These are phyloP conservation scores for Aciculosporium take DNA, from an alignment of 2,329 filamentous ascomycete genomes.

Conservation along the genomic window DNA sequence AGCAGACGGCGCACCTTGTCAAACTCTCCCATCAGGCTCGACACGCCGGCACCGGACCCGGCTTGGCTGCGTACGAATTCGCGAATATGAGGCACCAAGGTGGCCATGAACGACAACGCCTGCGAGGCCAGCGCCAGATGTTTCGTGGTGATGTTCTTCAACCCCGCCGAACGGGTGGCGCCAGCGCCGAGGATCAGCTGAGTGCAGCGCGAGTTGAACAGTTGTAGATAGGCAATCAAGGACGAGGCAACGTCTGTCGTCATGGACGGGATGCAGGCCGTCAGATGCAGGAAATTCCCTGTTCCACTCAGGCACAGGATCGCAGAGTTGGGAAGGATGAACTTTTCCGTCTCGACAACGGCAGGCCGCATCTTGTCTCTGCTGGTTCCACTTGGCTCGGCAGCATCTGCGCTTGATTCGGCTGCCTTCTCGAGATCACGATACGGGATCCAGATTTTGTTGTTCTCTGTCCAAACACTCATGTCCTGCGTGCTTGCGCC, in stretches of 20 bases:
- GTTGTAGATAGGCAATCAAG: constrained; percentile 72
- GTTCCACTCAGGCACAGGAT: constrained; percentile 69
- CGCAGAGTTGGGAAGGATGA: constrained; percentile 73
- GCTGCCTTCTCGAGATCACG: constrained; percentile 22
- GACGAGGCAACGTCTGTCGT: constrained; percentile 66
- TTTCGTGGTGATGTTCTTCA: constrained; percentile 94
- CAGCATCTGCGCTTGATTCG: constrained; percentile 15
- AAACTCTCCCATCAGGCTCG: constrained; percentile 62
- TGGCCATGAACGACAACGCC: constrained; percentile 73
- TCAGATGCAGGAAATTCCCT: constrained; percentile 68
- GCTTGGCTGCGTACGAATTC: constrained; percentile 78
- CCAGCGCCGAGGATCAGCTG: constrained; percentile 93
- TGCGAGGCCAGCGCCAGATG: constrained; percentile 87
- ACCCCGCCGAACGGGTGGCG: constrained; percentile 71
- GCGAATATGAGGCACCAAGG: constrained; percentile 75
- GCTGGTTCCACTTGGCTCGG: constrained; percentile 32
- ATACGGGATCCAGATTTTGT: constrained; percentile 42
- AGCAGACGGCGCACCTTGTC: constrained; percentile 73
- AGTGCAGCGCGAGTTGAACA: constrained; percentile 93
- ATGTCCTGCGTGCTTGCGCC: constrained; percentile 59
- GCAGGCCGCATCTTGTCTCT: constrained; percentile 59
- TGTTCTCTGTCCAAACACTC: constrained; percentile 48
- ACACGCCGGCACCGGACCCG: constrained; percentile 35
- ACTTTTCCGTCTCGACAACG: constrained; percentile 69
- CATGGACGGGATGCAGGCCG: constrained; percentile 78